A percentile compares a stretch with the other conserved stretches of the same genome.
Evolutionary conservation across 208 protist species (phyloP).

Genomic region (Willaertia magna): DNA sequence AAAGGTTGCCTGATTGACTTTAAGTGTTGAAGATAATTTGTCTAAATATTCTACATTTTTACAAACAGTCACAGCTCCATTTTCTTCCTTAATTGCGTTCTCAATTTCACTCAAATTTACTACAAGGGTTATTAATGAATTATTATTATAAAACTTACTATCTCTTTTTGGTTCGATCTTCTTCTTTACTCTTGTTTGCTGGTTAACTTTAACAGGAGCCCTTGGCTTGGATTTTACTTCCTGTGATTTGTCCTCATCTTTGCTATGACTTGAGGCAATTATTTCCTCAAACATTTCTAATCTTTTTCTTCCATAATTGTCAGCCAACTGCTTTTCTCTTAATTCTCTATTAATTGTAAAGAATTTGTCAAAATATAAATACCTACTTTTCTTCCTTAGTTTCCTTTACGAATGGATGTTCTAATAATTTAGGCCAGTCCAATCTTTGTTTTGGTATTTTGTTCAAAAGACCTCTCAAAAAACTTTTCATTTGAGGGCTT

Average conservation of each 20-base stretch:
- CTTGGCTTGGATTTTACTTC: background rate
- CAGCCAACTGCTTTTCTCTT: background rate
- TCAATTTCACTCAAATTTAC: background rate
- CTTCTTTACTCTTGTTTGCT: background rate
- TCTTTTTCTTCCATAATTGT: background rate
- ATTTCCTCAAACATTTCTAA: background rate
- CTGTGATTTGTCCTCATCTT: background rate
- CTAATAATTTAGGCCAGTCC: constrained; percentile 70
- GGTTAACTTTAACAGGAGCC: background rate
- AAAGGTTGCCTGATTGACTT: background rate
- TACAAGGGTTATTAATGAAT: no score
- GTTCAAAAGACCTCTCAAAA: constrained; percentile 78
- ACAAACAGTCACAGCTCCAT: background rate
- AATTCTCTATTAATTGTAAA: background rate
- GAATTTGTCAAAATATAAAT: constrained; percentile 19
- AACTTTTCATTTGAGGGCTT: constrained; percentile 61
- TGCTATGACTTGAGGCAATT: background rate
- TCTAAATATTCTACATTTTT: background rate
- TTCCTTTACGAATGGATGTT: constrained; percentile 65
- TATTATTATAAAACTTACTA: background rate
- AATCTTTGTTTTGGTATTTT: constrained; percentile 75
- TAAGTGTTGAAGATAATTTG: background rate
- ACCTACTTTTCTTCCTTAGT: constrained; percentile 50
- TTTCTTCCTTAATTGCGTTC: background rate
- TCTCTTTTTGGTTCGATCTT: background rate